A percentile compares a stretch with the other conserved stretches of the same genome.
Evolutionary conservation across 768 basidiomycete genomes (phyloP).

Genomic region (Austroboletus eburneus): DNA sequence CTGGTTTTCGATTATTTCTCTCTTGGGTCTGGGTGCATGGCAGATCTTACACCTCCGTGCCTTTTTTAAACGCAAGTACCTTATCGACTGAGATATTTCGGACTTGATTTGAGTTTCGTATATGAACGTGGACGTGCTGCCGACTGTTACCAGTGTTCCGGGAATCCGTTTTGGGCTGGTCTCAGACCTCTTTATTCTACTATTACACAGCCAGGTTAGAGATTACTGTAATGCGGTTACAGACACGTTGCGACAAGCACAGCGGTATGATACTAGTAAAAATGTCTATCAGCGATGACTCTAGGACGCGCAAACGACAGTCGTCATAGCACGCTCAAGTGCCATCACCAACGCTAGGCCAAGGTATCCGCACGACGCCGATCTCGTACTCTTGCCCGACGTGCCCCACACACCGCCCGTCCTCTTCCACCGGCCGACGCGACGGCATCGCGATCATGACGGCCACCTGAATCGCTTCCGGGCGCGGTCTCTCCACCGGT

Average conservation of each 20-base stretch:
- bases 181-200: no score
- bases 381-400: slow-evolving; percentile 38
- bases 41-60: slow-evolving; percentile 91
- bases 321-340: no score
- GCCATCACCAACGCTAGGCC: slow-evolving; percentile 19
- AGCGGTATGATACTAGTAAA: no score
- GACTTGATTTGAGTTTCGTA: slow-evolving; percentile 1
- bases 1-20: slow-evolving; percentile 77
- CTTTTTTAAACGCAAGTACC: slow-evolving; percentile 95
- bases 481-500: slow-evolving; percentile 8
- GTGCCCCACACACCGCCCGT: slow-evolving; percentile 6
- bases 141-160: no score
- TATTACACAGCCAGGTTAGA: no score
- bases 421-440: no score
- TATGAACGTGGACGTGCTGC: not conserved
- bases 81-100: slow-evolving; percentile 61
- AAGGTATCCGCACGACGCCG: slow-evolving; percentile 39
- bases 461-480: slow-evolving; percentile 35
- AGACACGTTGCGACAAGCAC: no score
- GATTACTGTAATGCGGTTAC: no score
- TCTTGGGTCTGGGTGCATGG: slow-evolving; percentile 84
- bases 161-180: no score
- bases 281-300: no score
- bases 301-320: no score
- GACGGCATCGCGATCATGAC: slow-evolving; percentile 50